Base-by-base conservation (phyloP, 148 eudicot genomes). In the Amaranthus palmeri region DNA sequence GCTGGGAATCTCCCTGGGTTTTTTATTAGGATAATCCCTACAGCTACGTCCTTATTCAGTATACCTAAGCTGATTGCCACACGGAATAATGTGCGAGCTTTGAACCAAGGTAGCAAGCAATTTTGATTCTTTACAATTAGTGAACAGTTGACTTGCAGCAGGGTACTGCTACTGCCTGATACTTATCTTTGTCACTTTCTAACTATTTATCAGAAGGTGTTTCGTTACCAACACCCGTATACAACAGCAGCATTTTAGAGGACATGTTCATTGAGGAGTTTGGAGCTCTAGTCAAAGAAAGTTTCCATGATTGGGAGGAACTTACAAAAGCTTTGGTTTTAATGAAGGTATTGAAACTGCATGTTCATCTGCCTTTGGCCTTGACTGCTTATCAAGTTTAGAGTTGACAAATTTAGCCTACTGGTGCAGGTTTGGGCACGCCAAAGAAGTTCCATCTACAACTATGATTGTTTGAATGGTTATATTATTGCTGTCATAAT, bases 361-460 rank as follows among this genome's bases (percentile, higher is more conserved):
- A 58, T 57, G 15, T 44, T 67, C 44, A 42, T 61, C 52, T 43
- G 43, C 65, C 42, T 58, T 74, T 40, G 13, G 36, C 54, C 61
- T 53, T 47, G 4, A 48, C 71, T 54, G n/a, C 65, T 54, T 48
- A 10, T 25, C 68, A 62, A 47, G 12, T 46, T 51, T 7, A 50
- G 11, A 49, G 48, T 54, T 63, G 54, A 15, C 59, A 36, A 65
- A 40, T 69, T 59, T 83, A 53, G 62, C 68, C 5, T 61, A 48
- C 36, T 86, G 73, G 13, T 89, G 69, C 76, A 95, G 98, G 90
- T 91, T 51, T 95, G 97, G 98, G 96, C 97, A 74, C 92, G 96
- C 65, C 95, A 91, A 64, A 88, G 96, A 80, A 83, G 89, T 82
- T 85, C 91, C 57, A 71, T 91, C 65, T 82, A 80, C 79, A 69